Base-by-base conservation (phyloP, 176 grass and related monocot genomes). In the Themeda triandra region DNA sequence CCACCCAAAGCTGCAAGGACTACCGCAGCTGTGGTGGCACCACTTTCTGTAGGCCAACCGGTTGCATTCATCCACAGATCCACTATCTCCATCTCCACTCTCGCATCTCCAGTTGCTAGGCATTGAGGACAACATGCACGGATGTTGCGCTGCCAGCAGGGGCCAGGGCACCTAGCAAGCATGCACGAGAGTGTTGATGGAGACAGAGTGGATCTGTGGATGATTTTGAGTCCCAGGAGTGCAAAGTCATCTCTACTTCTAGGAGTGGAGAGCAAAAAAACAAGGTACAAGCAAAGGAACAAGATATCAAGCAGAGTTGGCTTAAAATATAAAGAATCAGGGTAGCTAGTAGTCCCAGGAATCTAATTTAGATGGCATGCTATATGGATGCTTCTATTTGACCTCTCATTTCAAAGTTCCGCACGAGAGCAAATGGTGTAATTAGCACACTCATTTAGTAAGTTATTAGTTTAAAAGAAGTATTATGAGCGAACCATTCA, bases 191-290 rank as follows among this genome's bases (percentile, higher is more conserved):
- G 10, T 62, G 58, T n/a, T 27, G 58, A 62, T 62, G 58, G 58
- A 27, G 58, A 62, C 24, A 62, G 58, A 62, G n/a, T 62, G n/a
- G 11, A 27, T 62, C n/a, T 27, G n/a, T 62, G 24, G 58, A 62
- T 25, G 58, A 27, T 4, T 62, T 62, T 10, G n/a, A 27, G 58
- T 27, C n/a, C 58, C 58, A 27, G 10, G 10, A 62, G 58, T 62
- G 58, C 23, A 59, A 59, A 24, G 56, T 59, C 56, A 25, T 62
- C 58, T 27, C 58, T 62, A 27, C n/a, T 27, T 62, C n/a, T 41
- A 77, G 39, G 56, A 68, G 69, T 51, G 80, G 67, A 39, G 27
- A 80, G 17, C 13, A 29, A 54, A n/a, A 79, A 83, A 56, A 28
- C 29, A 41, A 46, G 8, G 40, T 12, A 74, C 51, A 17, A 63